Evolutionary conservation across 495 filamentous ascomycete species (phyloP).

Genomic region (Aspergillus steynii): DNA sequence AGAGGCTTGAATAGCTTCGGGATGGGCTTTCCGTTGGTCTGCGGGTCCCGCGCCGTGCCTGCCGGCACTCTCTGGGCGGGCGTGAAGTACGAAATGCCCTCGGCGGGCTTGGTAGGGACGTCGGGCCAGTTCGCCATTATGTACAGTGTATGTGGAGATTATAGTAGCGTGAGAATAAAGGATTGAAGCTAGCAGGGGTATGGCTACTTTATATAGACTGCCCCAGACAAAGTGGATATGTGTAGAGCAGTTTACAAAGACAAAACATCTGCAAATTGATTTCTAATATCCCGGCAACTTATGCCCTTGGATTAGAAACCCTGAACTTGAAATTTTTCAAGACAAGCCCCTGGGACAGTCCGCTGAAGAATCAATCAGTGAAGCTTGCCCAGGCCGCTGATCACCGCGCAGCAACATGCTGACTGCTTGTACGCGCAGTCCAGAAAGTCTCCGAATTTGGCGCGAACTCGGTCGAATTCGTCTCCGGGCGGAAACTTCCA

Average conservation of each 20-base stretch:
- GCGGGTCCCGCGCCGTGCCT: conserved; percentile 57
- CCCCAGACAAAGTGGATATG: background rate
- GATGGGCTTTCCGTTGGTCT: conserved; percentile 47
- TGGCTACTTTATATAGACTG: background rate
- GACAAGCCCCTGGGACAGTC: background rate
- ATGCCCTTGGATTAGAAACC: background rate
- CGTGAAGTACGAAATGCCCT: conserved; percentile 60
- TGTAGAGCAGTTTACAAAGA: background rate
- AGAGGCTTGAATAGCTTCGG: conserved; percentile 65
- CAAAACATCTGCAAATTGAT: background rate
- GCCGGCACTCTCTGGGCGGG: conserved; percentile 58
- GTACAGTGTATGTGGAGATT: background rate
- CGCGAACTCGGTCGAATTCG: background rate
- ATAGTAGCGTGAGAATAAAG: background rate
- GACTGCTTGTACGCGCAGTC: background rate
- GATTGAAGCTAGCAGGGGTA: background rate
- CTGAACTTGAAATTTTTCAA: too few species aligned
- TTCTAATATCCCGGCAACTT: background rate
- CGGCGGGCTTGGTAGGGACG: conserved; percentile 39
- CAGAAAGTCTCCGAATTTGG: background rate
- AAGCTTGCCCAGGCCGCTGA: background rate
- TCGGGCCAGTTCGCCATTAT: conserved; percentile 22
- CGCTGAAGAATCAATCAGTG: background rate
- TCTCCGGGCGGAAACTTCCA: background rate
- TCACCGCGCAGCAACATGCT: background rate